Evolutionary conservation across 148 eudicot genomes (phyloP).

Genomic region (Pharnaceum exiguum): DNA sequence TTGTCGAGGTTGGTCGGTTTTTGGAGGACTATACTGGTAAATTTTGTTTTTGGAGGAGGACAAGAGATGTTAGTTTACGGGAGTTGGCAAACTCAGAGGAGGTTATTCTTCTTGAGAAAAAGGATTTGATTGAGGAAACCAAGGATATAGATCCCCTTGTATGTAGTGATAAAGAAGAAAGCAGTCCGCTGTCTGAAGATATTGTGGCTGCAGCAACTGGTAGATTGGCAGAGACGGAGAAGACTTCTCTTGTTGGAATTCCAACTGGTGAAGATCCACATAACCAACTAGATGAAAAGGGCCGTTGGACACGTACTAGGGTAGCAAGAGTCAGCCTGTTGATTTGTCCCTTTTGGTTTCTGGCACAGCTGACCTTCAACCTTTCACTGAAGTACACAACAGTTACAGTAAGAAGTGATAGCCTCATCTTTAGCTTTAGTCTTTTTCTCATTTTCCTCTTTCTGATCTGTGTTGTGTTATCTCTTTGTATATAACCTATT

Average conservation of each 20-base stretch:
- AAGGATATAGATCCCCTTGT: constrained; percentile 10
- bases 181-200: neutral
- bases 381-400: constrained; percentile 90
- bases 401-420: constrained; percentile 66
- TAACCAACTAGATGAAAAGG: constrained; percentile 58
- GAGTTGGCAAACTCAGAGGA: constrained; percentile 46
- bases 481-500: neutral
- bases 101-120: constrained; percentile 47
- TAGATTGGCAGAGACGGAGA: constrained; percentile 9
- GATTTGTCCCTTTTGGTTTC: constrained; percentile 93
- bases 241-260: neutral
- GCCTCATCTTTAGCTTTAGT: neutral
- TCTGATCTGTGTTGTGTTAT: neutral
- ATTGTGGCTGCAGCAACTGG: constrained; percentile 2
- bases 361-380: constrained; percentile 88
- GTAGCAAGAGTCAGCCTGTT: constrained; percentile 85
- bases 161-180: constrained; percentile 18
- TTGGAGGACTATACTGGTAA: constrained; percentile 62
- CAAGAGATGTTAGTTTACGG: constrained; percentile 20
- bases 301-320: constrained; percentile 90
- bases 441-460: constrained; percentile 3
- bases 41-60: constrained; percentile 50
- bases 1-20: constrained; percentile 61
- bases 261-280: constrained; percentile 15
- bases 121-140: constrained; percentile 21